Base-by-base conservation (phyloP, 75 land plant genomes). In the Selaginella tamariscina region DNA sequence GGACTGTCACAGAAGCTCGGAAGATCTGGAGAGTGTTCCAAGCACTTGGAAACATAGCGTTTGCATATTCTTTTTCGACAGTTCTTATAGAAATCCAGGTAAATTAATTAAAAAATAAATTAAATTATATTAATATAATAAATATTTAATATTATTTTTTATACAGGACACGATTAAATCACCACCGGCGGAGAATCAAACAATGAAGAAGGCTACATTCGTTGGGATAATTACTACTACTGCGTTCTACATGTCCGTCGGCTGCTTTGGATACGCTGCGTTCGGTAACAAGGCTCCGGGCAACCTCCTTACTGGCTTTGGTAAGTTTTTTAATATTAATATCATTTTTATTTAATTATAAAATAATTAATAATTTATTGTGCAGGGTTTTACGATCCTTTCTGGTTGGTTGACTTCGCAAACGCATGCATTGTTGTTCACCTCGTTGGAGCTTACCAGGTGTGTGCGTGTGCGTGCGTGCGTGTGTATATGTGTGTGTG, bases 31-130 rank as follows among this genome's bases (percentile, higher is more conserved):
- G 77, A 23, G 83, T 71, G 32, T 84, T 86, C 71, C 89, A 84
- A 73, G 89, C 89, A 21, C 69, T 86, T 30, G 89, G 89, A 0
- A 72, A 86, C 74, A 84, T 86, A 1, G 89, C 89, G 15, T 86
- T 82, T 57, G 84, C 89, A 1, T 86, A 83, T 74, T 77, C 84
- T n/a, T 86, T 73, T 33, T 78, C 87, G 26, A 66, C 77, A 31
- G 69, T 86, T 28, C 89, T 86, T 44, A 77, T 86, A 0, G 89
- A 86, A 65, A 86, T 86, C 56, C 86, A 86, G 80, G 87, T 82
- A 79, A 59, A 2, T 20, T 49, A 11, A 11, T 49, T 11, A 11
- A 49, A 11, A 49, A 20, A 49, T 49, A 49, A 11, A 11, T 49
- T 49, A 49, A n/a, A n/a, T n/a, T n/a, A n/a, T n/a, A n/a, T n/a